A percentile compares a stretch with the other conserved stretches of the same genome.
Evolutionary conservation across 345 rosid species (phyloP).

Genomic region (Trapa bicornis): DNA sequence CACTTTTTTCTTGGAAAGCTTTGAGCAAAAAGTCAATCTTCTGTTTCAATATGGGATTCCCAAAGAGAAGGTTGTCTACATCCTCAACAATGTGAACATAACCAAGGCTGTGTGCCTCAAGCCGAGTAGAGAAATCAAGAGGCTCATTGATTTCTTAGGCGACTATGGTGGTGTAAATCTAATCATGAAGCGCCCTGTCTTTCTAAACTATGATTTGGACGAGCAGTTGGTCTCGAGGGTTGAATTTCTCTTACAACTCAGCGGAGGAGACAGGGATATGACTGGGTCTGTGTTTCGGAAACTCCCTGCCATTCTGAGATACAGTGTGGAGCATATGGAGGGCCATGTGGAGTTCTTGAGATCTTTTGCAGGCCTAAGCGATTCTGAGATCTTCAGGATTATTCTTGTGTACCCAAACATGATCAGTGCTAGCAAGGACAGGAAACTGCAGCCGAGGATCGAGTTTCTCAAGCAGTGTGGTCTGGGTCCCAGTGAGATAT

Average conservation of each 20-base stretch:
- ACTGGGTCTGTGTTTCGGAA: slow-evolving; percentile 41
- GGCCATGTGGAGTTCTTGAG: slow-evolving; percentile 47
- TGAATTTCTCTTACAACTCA: slow-evolving; percentile 38
- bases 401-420: slow-evolving; percentile 52
- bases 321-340: slow-evolving; percentile 37
- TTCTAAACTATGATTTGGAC: slow-evolving; percentile 51
- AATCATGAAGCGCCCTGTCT: slow-evolving; percentile 40
- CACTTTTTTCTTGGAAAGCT: slow-evolving; percentile 37
- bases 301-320: slow-evolving; percentile 54
- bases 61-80: slow-evolving; percentile 35
- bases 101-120: slow-evolving; percentile 42
- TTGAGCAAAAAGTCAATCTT: slow-evolving; percentile 20
- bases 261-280: slow-evolving; percentile 52
- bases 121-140: slow-evolving; percentile 49
- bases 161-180: slow-evolving; percentile 48
- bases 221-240: slow-evolving; percentile 56
- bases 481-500: slow-evolving; percentile 14
- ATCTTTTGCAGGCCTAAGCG: slow-evolving; percentile 51
- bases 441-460: slow-evolving; percentile 52
- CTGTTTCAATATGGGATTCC: slow-evolving; percentile 34
- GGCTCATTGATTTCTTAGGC: slow-evolving; percentile 36
- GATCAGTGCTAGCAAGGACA: slow-evolving; percentile 51
- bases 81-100: slow-evolving; percentile 52
- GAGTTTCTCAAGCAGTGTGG: slow-evolving; percentile 62
- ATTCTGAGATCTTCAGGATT: slow-evolving; percentile 49